These are phyloP conservation scores for Arxiozyma bovina DNA, from an alignment of 1,139 yeast species.

Conservation along the genomic window DNA sequence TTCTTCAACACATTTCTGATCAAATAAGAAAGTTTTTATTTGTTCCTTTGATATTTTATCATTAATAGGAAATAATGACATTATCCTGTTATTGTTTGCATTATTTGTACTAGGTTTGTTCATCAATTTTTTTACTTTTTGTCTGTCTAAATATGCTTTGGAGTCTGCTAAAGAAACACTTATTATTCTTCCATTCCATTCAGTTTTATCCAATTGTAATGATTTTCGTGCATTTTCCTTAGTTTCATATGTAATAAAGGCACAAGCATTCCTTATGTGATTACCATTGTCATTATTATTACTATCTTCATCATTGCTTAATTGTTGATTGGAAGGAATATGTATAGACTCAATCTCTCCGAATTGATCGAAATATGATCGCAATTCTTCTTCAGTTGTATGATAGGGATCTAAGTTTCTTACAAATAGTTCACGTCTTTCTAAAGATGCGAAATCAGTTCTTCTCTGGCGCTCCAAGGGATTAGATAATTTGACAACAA, in stretches of 20 bases:
- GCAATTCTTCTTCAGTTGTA: constrained; percentile 28
- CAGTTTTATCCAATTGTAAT: constrained; percentile 32
- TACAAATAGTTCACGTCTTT: constrained; percentile 47
- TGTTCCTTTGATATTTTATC: constrained; percentile 41
- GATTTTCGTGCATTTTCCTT: constrained; percentile 35
- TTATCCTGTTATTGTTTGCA: constrained; percentile 29
- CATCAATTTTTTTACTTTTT: constrained; percentile 26
- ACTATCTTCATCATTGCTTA: constrained; percentile 5
- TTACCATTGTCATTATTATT: background rate
- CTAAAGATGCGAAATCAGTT: constrained; percentile 38
- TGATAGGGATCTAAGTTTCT: constrained; percentile 42
- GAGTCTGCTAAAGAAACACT: constrained; percentile 38
- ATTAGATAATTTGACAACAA: constrained; percentile 52
- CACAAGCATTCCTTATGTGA: constrained; percentile 41
- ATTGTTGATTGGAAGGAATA: constrained; percentile 35
- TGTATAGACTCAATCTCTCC: constrained; percentile 45
- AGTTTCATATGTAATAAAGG: constrained; percentile 41
- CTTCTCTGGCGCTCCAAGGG: constrained; percentile 38
- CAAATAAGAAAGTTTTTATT: constrained; percentile 32
- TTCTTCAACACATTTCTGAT: constrained; percentile 34
- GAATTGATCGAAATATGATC: constrained; percentile 33
- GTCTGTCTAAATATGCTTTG: constrained; percentile 31
- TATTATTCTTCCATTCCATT: constrained; percentile 38
- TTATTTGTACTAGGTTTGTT: constrained; percentile 15
- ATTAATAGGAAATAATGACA: constrained; percentile 41